Evolutionary conservation across 805 yeast genomes (phyloP).

Genomic region (Starmera caribaea): DNA sequence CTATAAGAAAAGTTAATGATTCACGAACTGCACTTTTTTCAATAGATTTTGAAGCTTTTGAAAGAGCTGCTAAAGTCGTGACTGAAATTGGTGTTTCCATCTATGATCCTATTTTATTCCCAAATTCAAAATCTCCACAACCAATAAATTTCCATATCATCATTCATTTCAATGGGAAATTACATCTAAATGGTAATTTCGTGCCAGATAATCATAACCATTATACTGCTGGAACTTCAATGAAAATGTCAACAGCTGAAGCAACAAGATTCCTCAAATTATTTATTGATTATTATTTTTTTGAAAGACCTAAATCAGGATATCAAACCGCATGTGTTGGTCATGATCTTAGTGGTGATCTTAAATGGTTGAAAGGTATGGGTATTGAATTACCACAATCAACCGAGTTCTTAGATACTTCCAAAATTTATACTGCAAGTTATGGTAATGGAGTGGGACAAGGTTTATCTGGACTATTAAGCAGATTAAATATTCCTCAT

Average conservation of each 20-base stretch:
- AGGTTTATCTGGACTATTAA: constrained; percentile 35
- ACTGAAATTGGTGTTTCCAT: constrained; percentile 53
- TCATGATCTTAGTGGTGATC: constrained; percentile 47
- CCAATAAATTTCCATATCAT: constrained; percentile 34
- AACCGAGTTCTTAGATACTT: constrained; percentile 35
- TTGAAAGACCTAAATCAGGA: constrained; percentile 17
- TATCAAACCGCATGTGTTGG: constrained; percentile 41
- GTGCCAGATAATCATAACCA: constrained; percentile 45
- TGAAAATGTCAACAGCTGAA: constrained; percentile 27
- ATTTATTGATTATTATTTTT: constrained; percentile 34
- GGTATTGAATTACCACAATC: constrained; percentile 37
- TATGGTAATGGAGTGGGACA: constrained; percentile 30
- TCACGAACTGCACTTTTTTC: constrained; percentile 20
- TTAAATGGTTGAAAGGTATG: constrained; percentile 36
- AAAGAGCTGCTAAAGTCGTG: constrained; percentile 28
- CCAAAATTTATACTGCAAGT: constrained; percentile 29
- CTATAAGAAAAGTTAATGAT: constrained; percentile 6
- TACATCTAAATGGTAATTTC: constrained; percentile 36
- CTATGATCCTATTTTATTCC: constrained; percentile 43
- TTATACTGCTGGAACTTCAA: constrained; percentile 41
- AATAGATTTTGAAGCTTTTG: constrained; percentile 52
- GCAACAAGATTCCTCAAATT: constrained; percentile 30
- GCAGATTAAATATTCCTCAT: constrained; percentile 42
- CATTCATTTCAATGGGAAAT: constrained; percentile 31
- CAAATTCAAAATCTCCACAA: constrained; percentile 27